Percentiles rank a stretch among this genome's conserved stretches.
phyloP scores from a whole-genome alignment of 2,329 filamentous ascomycete species.

The Botrytis porri region DNA sequence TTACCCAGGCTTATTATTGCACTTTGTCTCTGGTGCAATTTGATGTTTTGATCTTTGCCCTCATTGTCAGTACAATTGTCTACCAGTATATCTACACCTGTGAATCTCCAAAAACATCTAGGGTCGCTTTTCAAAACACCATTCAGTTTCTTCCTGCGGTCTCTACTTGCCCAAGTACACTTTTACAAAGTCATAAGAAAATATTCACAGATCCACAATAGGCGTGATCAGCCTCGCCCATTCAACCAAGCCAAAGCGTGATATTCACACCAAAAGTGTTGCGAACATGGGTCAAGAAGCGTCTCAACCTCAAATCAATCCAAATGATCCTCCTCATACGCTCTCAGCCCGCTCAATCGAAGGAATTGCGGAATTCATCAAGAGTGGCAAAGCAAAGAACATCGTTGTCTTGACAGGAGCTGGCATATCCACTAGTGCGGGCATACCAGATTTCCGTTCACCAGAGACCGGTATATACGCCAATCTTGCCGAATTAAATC shows the following conservation, averaged over 20 bases:
- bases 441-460: slow-evolving; percentile 90
- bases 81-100: not conserved
- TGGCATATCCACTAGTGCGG: slow-evolving; percentile 75
- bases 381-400: slow-evolving; percentile 59
- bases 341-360: slow-evolving; percentile 67
- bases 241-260: slow-evolving; percentile 4
- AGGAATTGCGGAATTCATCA: slow-evolving; percentile 78
- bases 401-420: slow-evolving; percentile 91
- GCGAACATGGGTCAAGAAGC: slow-evolving; percentile 82
- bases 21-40: not conserved
- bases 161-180: not conserved
- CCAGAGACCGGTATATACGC: slow-evolving; percentile 91
- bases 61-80: not conserved
- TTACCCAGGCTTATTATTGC: not conserved
- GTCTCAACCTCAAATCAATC: slow-evolving; percentile 62
- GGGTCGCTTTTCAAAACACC: not conserved
- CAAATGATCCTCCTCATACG: slow-evolving; percentile 58
- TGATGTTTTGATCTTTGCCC: not conserved
- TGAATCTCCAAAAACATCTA: not conserved
- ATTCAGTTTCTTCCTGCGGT: too few relatives aligned
- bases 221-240: not conserved
- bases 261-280: slow-evolving; percentile 12
- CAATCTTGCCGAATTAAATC: slow-evolving; percentile 79
- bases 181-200: not conserved
- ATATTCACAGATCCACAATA: not conserved